Conservation (phyloP, 495 filamentous ascomycete genomes). For the Halenospora varia region DNA sequence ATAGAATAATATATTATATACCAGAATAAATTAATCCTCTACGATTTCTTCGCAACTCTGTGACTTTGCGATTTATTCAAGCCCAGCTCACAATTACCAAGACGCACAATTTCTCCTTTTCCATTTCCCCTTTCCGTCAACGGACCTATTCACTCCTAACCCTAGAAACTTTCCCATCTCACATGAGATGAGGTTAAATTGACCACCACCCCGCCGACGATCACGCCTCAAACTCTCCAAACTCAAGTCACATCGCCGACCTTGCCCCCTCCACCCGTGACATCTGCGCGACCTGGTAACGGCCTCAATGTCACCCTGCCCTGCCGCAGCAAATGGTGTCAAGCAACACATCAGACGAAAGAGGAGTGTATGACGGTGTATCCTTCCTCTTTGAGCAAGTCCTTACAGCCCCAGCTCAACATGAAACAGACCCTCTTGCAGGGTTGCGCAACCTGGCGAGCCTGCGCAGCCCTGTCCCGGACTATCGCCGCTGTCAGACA, state of each 20-base stretch:
- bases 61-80: neutral
- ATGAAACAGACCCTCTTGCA: neutral
- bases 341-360: neutral
- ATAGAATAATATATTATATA: conserved; percentile 10
- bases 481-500: neutral
- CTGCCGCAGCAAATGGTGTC: too few species aligned
- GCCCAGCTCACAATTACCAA: too few species aligned
- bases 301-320: too few species aligned
- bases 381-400: neutral
- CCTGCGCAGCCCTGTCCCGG: neutral
- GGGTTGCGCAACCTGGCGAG: neutral
- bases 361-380: neutral
- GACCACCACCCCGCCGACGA: neutral
- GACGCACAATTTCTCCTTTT: too few species aligned
- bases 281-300: neutral
- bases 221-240: neutral
- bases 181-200: neutral
- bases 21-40: neutral
- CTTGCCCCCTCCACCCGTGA: neutral
- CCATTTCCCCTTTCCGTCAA: too few species aligned
- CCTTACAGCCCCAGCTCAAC: neutral
- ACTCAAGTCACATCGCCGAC: neutral
- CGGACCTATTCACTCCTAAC: too few species aligned
- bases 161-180: neutral
- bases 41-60: neutral